Base-by-base conservation (phyloP, 306 rosid species). In the Inga leiocalycina region DNA sequence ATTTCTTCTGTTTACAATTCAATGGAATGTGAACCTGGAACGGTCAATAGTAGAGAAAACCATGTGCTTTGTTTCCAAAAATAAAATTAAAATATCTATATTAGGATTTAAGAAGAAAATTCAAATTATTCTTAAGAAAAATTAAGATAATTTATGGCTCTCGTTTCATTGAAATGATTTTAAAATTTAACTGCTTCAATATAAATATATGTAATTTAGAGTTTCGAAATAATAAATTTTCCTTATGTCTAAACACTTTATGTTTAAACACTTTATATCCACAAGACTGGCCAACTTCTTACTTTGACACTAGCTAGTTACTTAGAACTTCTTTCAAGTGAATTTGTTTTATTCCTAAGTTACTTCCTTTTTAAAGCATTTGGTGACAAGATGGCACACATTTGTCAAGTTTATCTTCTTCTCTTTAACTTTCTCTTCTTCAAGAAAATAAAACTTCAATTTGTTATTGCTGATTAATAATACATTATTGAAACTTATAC, bases 311-410 rank as follows among this genome's bases (percentile, higher is more conserved):
- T 45, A 10, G 51, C 44, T 37, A 7, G 44, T 2, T 24, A 35
- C 41, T 56, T 56, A 8, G 64, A 8, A 16, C 71, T 34, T 74
- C 71, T 11, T 71, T 14, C 71, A 65, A 56, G 19, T 75, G 5
- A 57, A 49, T 44, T 84, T 84, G 78, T 81, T 82, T 80, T 82
- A 48, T 57, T 66, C 82, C 79, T 77, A 88, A 85, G 90, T 88
- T 82, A 82, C 90, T 88, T 88, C 88, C 72, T 54, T 62, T 64
- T 44, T 80, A 82, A 88, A 85, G 76, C 81, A 66, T 16, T 71
- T 80, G 56, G 79, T 82, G 41, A 64, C 19, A 56, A 85, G 81
- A 85, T 82, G 70, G 49, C 76, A 76, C 82, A 64, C 68, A n/a
- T 52, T 44, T 79, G 20, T 75, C 84, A 78, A 48, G 34, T 24